Base-by-base conservation (phyloP, 352 stramenopile genomes). In the Phytophthora podocarpi region DNA sequence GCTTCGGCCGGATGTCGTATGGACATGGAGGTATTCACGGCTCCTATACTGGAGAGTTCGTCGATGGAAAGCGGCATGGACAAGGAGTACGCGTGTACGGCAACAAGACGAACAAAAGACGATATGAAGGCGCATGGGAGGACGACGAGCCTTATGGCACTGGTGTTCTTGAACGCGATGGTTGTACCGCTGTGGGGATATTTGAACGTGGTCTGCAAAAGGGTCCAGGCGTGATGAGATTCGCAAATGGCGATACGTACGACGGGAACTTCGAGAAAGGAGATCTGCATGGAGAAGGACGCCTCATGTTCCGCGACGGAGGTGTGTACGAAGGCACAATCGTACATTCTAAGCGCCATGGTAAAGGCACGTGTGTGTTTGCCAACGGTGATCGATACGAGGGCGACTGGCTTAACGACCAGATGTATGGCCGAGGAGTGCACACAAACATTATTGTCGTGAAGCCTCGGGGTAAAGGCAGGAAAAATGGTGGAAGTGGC, bases 101-200 rank as follows among this genome's bases (percentile, higher is more conserved):
- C 18, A 76, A 74, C 11, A 59, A 48, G 24, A 24, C 8, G 23
- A 59, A 47, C 9, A 57, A n/a, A 21, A 42, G 55, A 35, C 56
- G 56, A 27, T 95, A 93, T 54, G 84, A 95, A 55, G 86, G 86
- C 32, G 64, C 84, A 18, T 95, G 82, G 82, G 34, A 45, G 8
- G 59, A 91, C 18, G 79, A 90, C 46, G 68, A 78, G 31, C 78
- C 80, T 43, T 53, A 90, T 20, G 84, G 84, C 8, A 62, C 77
- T 13, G 84, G 82, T 2, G 71, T 88, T 3, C 63, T 89, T 32
- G 74, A 89, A 43, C 75, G 71, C 32, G 69, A 65, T 12, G 67
- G 50, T 2, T 85, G 76, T 36, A 88, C 78, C 26, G 80, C 84
- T 45, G 77, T 91, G 35, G 86, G 84, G 2, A 59, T 79, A 35